Conservation (phyloP, 1,284 basidiomycete species). For the Ustilago vetiveriae region DNA sequence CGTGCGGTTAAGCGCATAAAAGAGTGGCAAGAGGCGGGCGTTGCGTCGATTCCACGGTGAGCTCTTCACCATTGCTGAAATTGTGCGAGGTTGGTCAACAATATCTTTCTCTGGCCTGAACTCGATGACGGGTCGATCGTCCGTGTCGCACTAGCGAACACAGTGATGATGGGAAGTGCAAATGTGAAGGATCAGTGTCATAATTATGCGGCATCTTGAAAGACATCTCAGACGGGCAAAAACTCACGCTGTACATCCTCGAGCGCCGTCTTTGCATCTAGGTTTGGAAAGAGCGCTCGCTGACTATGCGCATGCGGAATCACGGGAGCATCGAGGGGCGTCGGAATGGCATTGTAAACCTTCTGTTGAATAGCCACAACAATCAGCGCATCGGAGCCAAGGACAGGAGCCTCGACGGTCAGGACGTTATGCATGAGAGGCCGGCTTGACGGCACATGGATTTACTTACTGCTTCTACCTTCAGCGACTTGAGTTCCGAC, state of each 20-base stretch:
- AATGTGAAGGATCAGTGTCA: too few relatives aligned
- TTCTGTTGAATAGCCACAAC: conserved; percentile 10
- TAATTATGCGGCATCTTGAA: too few relatives aligned
- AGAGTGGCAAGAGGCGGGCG: too few relatives aligned
- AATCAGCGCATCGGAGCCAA: background rate
- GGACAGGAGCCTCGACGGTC: too few relatives aligned
- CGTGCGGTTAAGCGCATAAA: too few relatives aligned
- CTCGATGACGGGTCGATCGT: too few relatives aligned
- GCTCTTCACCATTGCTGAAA: conserved; percentile 2
- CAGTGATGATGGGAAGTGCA: too few relatives aligned
- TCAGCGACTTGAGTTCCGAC: conserved; percentile 31
- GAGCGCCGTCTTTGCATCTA: conserved; percentile 25
- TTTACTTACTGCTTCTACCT: conserved; percentile 25
- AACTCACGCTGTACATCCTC: conserved; percentile 37
- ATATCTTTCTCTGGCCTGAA: conserved; percentile 23
- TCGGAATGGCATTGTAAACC: conserved; percentile 32
- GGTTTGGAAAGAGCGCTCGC: conserved; percentile 27
- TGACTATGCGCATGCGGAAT: conserved; percentile 34
- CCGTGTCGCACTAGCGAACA: too few relatives aligned
- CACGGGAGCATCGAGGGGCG: conserved; percentile 17
- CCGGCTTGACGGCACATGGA: too few relatives aligned
- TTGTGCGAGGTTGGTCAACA: conserved; percentile 25
- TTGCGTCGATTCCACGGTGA: too few relatives aligned
- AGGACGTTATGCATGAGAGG: too few relatives aligned
- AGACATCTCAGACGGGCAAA: too few relatives aligned